Percentiles rank a stretch among this genome's conserved stretches.
Conservation (phyloP, 495 filamentous ascomycete species). For the Daldinia vernicosa region DNA sequence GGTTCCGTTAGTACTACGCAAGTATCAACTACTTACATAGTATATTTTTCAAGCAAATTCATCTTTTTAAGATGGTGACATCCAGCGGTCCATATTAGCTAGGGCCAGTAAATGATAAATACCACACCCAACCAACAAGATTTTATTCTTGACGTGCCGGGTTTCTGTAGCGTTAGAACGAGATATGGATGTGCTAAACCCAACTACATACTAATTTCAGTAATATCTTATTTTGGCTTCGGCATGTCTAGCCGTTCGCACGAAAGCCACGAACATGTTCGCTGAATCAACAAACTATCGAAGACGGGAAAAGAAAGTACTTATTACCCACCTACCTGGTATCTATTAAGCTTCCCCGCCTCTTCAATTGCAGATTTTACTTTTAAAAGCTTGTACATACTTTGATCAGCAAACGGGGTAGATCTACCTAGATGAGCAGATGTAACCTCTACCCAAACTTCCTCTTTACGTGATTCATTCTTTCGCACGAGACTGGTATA, state of each 20-base stretch:
- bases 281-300: constrained; percentile 26
- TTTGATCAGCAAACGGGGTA: constrained; percentile 14
- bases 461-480: constrained; percentile 16
- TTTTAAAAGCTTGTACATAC: constrained; percentile 14
- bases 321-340: too few species aligned
- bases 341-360: background rate
- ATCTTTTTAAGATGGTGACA: background rate
- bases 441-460: constrained; percentile 12
- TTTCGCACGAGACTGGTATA: constrained; percentile 22
- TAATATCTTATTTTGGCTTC: background rate
- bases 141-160: background rate
- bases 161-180: background rate
- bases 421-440: constrained; percentile 20
- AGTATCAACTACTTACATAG: background rate
- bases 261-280: constrained; percentile 7
- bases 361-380: constrained; percentile 4
- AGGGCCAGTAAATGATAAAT: constrained; percentile 20
- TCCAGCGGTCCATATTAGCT: constrained; percentile 1
- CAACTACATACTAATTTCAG: background rate
- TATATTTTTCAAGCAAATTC: background rate
- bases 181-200: background rate
- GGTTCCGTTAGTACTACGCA: background rate
- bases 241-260: constrained; percentile 6
- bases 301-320: constrained; percentile 22
- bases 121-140: constrained; percentile 9